These are phyloP conservation scores for Yamagishiella unicocca DNA, from an alignment of 139 green algal genomes.

Conservation along the genomic window DNA sequence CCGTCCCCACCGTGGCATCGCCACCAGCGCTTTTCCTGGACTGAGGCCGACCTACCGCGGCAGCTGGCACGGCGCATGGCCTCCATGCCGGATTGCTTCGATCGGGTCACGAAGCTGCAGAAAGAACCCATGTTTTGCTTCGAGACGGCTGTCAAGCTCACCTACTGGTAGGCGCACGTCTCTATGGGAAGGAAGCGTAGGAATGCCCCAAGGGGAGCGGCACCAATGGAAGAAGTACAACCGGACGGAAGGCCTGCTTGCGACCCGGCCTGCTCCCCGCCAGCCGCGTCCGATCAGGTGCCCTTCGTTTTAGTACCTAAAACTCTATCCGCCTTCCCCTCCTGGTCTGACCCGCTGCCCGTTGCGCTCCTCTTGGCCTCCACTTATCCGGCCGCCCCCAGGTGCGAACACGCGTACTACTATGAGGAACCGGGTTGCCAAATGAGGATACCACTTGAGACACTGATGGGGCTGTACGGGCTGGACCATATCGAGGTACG, in stretches of 20 bases:
- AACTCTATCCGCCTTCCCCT: too few species aligned
- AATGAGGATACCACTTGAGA: constrained; percentile 14
- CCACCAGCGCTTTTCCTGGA: constrained; percentile 38
- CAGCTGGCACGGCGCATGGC: neutral
- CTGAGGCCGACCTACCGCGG: constrained; percentile 4
- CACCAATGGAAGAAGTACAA: too few species aligned
- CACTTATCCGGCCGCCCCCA: neutral
- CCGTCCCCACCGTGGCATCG: too few species aligned
- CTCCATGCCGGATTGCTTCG: neutral
- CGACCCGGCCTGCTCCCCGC: too few species aligned
- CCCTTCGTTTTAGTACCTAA: too few species aligned
- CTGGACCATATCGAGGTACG: constrained; percentile 14
- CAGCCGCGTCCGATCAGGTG: too few species aligned
- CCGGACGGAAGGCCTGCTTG: too few species aligned
- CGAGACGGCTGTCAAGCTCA: constrained; percentile 73
- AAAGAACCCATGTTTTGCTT: constrained; percentile 77
- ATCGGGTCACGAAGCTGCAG: neutral
- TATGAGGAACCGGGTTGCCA: constrained; percentile 3
- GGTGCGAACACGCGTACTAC: constrained; percentile 41
- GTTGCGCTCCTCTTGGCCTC: too few species aligned
- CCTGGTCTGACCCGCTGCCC: too few species aligned
- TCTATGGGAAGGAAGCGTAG: too few species aligned
- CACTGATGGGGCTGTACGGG: constrained; percentile 25
- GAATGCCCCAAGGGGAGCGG: too few species aligned
- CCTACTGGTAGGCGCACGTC: constrained; percentile 66